Evolutionary conservation across 2,329 filamentous ascomycete genomes (phyloP).

Genomic region (Teratosphaeria epicoccoides): DNA sequence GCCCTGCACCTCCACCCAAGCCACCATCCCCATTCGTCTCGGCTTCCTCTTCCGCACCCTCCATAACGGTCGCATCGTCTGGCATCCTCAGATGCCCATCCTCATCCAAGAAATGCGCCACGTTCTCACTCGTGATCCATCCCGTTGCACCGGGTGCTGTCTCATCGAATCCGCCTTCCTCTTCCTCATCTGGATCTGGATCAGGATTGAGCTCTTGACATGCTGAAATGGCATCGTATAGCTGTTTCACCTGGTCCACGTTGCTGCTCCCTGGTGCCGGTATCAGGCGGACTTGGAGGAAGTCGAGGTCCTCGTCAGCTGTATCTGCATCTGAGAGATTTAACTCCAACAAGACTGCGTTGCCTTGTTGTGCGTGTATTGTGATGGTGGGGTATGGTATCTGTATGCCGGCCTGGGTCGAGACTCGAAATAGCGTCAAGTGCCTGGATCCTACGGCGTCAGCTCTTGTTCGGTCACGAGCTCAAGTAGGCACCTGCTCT

Average conservation of each 20-base stretch:
- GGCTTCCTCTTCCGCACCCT: constrained; percentile 39
- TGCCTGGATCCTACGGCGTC: constrained; percentile 29
- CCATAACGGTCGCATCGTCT: constrained; percentile 52
- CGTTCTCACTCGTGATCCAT: constrained; percentile 89
- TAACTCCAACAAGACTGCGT: constrained; percentile 56
- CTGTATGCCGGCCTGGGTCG: constrained; percentile 49
- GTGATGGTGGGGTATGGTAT: constrained; percentile 67
- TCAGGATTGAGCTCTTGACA: constrained; percentile 72
- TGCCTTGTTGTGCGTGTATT: constrained; percentile 61
- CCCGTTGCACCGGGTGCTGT: constrained; percentile 63
- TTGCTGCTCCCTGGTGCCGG: constrained; percentile 29
- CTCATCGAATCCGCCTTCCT: constrained; percentile 34
- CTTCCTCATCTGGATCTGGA: constrained; percentile 43
- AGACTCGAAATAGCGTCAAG: constrained; percentile 54
- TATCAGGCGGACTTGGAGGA: constrained; percentile 57
- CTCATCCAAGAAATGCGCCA: constrained; percentile 70
- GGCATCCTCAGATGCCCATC: constrained; percentile 71
- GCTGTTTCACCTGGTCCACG: constrained; percentile 24
- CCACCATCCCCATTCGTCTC: constrained; percentile 19
- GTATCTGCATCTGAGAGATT: constrained; percentile 47
- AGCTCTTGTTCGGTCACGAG: background rate
- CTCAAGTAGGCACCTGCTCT: constrained; percentile 8
- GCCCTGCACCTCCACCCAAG: constrained; percentile 25
- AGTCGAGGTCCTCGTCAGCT: constrained; percentile 53
- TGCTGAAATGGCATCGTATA: constrained; percentile 60